Percentiles rank a stretch among this genome's conserved stretches.
These are phyloP conservation scores for Umbelopsis sp. DNA, from an alignment of 192 early-diverging fungal genomes.

Conservation along the genomic window DNA sequence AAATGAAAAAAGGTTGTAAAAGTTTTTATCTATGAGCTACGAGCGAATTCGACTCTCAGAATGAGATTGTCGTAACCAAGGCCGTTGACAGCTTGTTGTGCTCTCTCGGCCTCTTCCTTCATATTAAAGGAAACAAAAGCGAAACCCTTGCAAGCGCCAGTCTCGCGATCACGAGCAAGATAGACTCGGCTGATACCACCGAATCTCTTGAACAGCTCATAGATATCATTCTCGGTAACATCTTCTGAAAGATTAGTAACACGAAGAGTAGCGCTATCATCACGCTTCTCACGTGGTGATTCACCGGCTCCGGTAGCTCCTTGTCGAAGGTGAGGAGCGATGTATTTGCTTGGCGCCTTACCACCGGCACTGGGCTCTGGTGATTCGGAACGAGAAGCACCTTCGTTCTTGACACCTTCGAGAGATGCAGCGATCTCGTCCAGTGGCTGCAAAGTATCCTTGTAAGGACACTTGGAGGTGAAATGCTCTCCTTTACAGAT, in stretches of 20 bases:
- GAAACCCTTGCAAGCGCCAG: slow-evolving; percentile 89
- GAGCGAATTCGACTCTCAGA: slow-evolving; percentile 77
- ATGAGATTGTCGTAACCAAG: slow-evolving; percentile 97
- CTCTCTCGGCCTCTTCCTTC: slow-evolving; percentile 80
- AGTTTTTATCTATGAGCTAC: slow-evolving; percentile 33
- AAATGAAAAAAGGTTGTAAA: background rate
- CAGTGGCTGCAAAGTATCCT: slow-evolving; percentile 85
- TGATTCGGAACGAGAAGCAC: slow-evolving; percentile 37
- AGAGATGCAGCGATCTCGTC: slow-evolving; percentile 62
- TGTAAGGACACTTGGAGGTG: slow-evolving; percentile 97
- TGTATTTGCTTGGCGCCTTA: slow-evolving; percentile 68
- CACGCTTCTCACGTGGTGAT: slow-evolving; percentile 59
- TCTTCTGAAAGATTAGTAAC: slow-evolving; percentile 98
- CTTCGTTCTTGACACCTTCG: slow-evolving; percentile 47
- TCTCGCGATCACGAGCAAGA: slow-evolving; percentile 84
- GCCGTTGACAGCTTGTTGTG: slow-evolving; percentile 87
- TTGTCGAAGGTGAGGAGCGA: slow-evolving; percentile 84
- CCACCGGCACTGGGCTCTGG: slow-evolving; percentile 36
- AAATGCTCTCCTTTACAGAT: slow-evolving; percentile 97
- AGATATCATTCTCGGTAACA: slow-evolving; percentile 84
- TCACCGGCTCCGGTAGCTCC: slow-evolving; percentile 44
- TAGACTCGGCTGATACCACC: slow-evolving; percentile 84
- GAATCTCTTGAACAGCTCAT: slow-evolving; percentile 86
- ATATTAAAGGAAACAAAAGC: slow-evolving; percentile 91
- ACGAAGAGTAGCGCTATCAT: slow-evolving; percentile 77